A percentile compares a stretch with the other conserved stretches of the same genome.
These are phyloP conservation scores for Beauveria medogensis DNA, from an alignment of 2,329 filamentous ascomycete genomes.

Conservation along the genomic window DNA sequence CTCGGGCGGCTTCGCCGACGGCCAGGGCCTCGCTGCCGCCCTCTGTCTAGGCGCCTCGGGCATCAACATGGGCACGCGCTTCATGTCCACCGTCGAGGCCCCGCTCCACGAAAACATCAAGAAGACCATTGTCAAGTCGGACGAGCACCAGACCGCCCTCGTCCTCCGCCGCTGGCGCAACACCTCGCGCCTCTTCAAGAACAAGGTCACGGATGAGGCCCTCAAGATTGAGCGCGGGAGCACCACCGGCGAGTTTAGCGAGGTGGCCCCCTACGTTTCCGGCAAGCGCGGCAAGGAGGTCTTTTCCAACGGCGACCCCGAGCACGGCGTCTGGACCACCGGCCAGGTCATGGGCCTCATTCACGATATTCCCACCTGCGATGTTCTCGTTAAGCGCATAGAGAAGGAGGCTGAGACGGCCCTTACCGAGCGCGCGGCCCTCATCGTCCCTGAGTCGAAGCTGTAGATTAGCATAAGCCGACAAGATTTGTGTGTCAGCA, in stretches of 20 bases:
- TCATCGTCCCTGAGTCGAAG: conserved; percentile 52
- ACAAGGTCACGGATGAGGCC: conserved; percentile 77
- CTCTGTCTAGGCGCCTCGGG: conserved; percentile 84
- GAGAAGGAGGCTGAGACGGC: conserved; percentile 67
- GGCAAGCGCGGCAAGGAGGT: conserved; percentile 87
- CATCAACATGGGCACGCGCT: conserved; percentile 97
- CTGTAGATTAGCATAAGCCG: conserved; percentile 31
- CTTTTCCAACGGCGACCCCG: conserved; percentile 83
- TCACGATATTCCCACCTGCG: conserved; percentile 73
- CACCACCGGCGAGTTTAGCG: conserved; percentile 76
- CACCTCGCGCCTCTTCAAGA: conserved; percentile 79
- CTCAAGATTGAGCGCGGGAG: conserved; percentile 78
- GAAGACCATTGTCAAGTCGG: conserved; percentile 76
- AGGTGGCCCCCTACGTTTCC: conserved; percentile 80
- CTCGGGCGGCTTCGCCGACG: conserved; percentile 91
- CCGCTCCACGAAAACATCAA: conserved; percentile 94
- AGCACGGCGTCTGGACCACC: conserved; percentile 93
- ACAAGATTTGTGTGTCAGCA: not conserved
- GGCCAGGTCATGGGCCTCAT: conserved; percentile 91
- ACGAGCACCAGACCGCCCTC: conserved; percentile 86
- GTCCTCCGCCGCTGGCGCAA: conserved; percentile 89
- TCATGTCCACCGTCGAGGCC: conserved; percentile 92
- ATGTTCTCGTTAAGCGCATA: conserved; percentile 60
- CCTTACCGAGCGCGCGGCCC: conserved; percentile 48
- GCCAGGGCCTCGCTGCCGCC: conserved; percentile 84